Evolutionary conservation across 163 green algal genomes (phyloP).

Genomic region (Chlamydomonas reinhardtii): DNA sequence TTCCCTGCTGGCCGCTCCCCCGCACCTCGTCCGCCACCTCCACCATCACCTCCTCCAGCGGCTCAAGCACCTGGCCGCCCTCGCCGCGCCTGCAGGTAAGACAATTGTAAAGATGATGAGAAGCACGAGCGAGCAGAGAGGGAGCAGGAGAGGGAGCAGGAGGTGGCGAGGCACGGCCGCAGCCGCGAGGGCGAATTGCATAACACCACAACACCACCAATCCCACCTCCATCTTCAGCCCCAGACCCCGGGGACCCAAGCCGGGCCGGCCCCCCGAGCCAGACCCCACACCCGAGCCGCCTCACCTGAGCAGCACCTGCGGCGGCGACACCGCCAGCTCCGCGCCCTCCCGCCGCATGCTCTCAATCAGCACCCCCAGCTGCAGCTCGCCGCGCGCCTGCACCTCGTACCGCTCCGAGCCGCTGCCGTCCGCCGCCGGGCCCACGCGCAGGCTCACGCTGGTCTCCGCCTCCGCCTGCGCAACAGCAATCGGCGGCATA

Average conservation of each 20-base stretch:
- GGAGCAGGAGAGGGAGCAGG: too few relatives aligned
- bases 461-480: conserved; percentile 55
- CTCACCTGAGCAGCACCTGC: conserved; percentile 70
- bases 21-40: conserved; percentile 75
- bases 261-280: too few relatives aligned
- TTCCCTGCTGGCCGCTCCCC: too few relatives aligned
- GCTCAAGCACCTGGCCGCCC: conserved; percentile 78
- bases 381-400: conserved; percentile 93
- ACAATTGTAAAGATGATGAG: too few relatives aligned
- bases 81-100: conserved; percentile 40
- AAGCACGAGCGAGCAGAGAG: too few relatives aligned
- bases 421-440: conserved; percentile 47
- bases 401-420: conserved; percentile 84
- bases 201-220: too few relatives aligned
- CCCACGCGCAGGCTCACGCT: conserved; percentile 56
- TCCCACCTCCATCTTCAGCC: too few relatives aligned
- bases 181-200: too few relatives aligned
- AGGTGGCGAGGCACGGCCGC: too few relatives aligned
- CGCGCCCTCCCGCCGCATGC: conserved; percentile 83
- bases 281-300: too few relatives aligned
- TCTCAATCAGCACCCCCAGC: conserved; percentile 91
- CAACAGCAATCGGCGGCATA: too few relatives aligned
- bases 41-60: conserved; percentile 88
- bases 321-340: conserved; percentile 70
- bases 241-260: too few relatives aligned